These are phyloP conservation scores for cucumber (Cucumis sativus) DNA, from an alignment of 306 rosid species.

Conservation along the genomic window DNA sequence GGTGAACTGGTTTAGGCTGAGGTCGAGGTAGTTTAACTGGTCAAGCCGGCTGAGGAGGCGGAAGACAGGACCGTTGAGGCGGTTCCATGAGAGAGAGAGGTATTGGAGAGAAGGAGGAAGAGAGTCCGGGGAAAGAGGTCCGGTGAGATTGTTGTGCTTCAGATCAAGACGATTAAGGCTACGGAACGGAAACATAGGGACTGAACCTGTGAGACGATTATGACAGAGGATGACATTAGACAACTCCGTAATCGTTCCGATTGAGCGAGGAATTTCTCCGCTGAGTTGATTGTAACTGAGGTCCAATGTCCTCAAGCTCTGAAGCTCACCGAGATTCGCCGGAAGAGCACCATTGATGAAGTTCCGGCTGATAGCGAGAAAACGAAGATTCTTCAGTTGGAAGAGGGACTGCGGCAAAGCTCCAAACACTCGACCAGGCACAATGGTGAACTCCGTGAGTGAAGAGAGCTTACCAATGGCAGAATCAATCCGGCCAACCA, in stretches of 20 bases:
- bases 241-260: slow-evolving; percentile 52
- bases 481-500: slow-evolving; percentile 64
- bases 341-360: slow-evolving; percentile 79
- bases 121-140: slow-evolving; percentile 37
- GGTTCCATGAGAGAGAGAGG: slow-evolving; percentile 74
- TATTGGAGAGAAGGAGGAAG: slow-evolving; percentile 73
- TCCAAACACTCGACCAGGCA: slow-evolving; percentile 75
- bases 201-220: slow-evolving; percentile 55
- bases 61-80: slow-evolving; percentile 52
- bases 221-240: slow-evolving; percentile 73
- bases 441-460: slow-evolving; percentile 67
- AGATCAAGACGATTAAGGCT: slow-evolving; percentile 61
- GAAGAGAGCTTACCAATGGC: slow-evolving; percentile 70
- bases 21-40: slow-evolving; percentile 65
- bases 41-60: slow-evolving; percentile 42
- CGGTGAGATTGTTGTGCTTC: slow-evolving; percentile 71
- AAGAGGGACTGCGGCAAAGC: slow-evolving; percentile 44
- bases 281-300: slow-evolving; percentile 73
- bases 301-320: slow-evolving; percentile 55
- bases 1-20: slow-evolving; percentile 64
- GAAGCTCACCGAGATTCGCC: slow-evolving; percentile 37
- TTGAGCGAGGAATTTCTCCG: slow-evolving; percentile 53
- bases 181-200: slow-evolving; percentile 50
- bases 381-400: slow-evolving; percentile 47
- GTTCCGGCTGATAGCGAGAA: slow-evolving; percentile 77